These are phyloP conservation scores for Petasospora rhodanensis DNA, from an alignment of 1,139 yeast species.

Conservation along the genomic window DNA sequence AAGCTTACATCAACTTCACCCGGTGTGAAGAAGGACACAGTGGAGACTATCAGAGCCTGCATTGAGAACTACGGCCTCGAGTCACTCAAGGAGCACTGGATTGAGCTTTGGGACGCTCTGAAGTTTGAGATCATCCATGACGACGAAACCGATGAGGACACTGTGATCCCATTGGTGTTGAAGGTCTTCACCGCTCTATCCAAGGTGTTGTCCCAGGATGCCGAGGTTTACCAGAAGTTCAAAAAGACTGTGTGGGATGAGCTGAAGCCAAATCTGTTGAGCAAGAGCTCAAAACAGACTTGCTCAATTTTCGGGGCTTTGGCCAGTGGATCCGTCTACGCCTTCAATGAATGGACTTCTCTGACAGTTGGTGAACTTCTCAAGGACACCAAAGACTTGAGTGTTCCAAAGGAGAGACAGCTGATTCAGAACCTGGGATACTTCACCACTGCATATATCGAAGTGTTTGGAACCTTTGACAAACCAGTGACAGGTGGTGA, in stretches of 20 bases:
- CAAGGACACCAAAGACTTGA: conserved; percentile 24
- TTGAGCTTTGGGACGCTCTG: conserved; percentile 78
- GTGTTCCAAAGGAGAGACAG: conserved; percentile 52
- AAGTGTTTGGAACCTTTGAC: conserved; percentile 29
- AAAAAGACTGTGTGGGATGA: conserved; percentile 48
- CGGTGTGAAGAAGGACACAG: conserved; percentile 69
- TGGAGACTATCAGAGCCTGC: conserved; percentile 57
- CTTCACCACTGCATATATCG: conserved; percentile 41
- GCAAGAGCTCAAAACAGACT: conserved; percentile 57
- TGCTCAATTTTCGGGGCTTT: conserved; percentile 55
- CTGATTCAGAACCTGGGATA: conserved; percentile 57
- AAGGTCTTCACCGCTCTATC: conserved; percentile 43
- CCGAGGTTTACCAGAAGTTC: conserved; percentile 32
- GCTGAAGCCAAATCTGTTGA: conserved; percentile 48
- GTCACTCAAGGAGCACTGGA: conserved; percentile 53
- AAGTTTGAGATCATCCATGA: conserved; percentile 84
- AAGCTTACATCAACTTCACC: conserved; percentile 83
- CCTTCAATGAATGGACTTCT: conserved; percentile 45
- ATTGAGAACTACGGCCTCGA: conserved; percentile 46
- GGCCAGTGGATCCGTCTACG: conserved; percentile 38
- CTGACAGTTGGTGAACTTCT: conserved; percentile 36
- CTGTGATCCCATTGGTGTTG: conserved; percentile 44
- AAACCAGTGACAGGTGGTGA: conserved; percentile 7
- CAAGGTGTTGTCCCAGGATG: conserved; percentile 29
- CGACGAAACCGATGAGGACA: conserved; percentile 40